Conservation (phyloP, 2,329 filamentous ascomycete genomes). For the Zymoseptoria tritici region DNA sequence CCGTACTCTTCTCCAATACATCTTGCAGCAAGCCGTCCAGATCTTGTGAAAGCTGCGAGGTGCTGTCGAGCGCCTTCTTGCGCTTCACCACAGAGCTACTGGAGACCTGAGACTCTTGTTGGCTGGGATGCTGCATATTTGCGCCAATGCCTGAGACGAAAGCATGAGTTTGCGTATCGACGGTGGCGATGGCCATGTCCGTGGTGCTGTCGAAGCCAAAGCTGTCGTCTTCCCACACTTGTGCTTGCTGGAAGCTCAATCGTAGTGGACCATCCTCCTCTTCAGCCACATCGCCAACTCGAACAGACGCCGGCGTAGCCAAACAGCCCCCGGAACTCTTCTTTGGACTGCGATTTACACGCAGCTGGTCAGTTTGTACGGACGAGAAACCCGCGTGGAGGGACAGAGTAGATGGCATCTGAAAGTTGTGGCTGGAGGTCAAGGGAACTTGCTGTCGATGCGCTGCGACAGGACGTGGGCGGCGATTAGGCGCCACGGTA, state of each 20-base stretch:
- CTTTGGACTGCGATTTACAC: background rate
- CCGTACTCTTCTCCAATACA: background rate
- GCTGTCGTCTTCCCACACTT: background rate
- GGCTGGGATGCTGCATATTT: background rate
- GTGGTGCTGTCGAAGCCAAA: background rate
- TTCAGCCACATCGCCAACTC: background rate
- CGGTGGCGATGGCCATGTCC: background rate
- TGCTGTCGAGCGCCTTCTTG: background rate
- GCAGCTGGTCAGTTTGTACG: background rate
- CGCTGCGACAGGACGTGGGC: background rate
- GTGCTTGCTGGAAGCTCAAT: background rate
- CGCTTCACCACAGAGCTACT: background rate
- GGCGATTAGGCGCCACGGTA: background rate
- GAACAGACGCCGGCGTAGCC: background rate
- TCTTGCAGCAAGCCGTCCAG: background rate
- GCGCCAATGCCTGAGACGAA: background rate
- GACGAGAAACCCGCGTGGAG: background rate
- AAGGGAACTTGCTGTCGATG: background rate
- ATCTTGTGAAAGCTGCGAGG: background rate
- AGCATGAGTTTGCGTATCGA: background rate
- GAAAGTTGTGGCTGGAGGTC: background rate
- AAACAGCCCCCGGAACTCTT: background rate
- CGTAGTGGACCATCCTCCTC: background rate
- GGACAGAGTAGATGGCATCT: background rate
- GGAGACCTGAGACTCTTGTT: background rate